Evolutionary conservation across 2,329 filamentous ascomycete genomes (phyloP), one percentile per base, ranked within the genome.

Genomic region (Colletotrichum sansevieriae): DNA sequence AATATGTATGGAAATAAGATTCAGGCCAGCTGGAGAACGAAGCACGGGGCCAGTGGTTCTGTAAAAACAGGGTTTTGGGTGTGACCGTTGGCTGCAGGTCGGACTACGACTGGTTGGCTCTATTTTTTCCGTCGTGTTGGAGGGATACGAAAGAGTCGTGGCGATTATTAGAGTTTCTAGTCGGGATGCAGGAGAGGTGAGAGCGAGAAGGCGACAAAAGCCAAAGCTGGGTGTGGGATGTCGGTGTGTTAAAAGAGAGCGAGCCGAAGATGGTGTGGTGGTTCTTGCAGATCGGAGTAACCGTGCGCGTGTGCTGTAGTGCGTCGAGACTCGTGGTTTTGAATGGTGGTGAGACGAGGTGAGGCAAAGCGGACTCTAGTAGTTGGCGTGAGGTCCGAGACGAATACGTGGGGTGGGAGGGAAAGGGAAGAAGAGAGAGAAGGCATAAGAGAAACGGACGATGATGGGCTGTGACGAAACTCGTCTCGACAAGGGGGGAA

Each of bases 391-490:
- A 15, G 7, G 46, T 18, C 33, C 11, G 3, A 8, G 18, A 13
- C 22, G 54, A 51, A 18, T 60, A 29, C 37, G 57, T 37, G 33
- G 37, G 29, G 41, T 44, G 29, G 7, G 22, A 18, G 11, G 41
- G n/a, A 33, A 54, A 18, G 39, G 29, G 49, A 22, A 8, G 15
- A 18, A 54, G 57, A 15, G 29, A n/a, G 47, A n/a, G 63, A 55
- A 41, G 57, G 39, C 18, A 52, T 47, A 35, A 46, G 46, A 35
- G 35, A 63, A 59, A 68, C 62, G 65, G 65, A 68, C 62, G 65
- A 65, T 56, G 49, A 68, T 65, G 65, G 55, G 65, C 62, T 65
- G 65, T 68, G 55, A 68, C 65, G 43, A 68, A 68, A 68, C 62
- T 60, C 65, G 65, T 65, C 62, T 68, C 55, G 62, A 65, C 65